phyloP scores from a whole-genome alignment of 2,329 filamentous ascomycete species.

The Fusarium armeniacum region DNA sequence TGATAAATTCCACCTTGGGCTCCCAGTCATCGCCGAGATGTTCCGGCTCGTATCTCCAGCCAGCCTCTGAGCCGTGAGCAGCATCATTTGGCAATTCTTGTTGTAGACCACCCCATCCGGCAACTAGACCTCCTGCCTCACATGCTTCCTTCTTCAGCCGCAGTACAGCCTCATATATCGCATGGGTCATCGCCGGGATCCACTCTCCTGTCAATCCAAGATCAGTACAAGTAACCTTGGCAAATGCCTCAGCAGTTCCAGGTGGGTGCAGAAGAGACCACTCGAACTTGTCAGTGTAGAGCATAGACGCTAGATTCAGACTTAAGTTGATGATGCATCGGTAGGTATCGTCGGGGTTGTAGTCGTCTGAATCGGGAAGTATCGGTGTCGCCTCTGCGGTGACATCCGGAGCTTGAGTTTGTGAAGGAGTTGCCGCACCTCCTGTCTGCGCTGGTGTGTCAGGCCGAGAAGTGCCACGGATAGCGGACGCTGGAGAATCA shows the following conservation, averaged over 20 bases:
- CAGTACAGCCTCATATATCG: conserved; percentile 94
- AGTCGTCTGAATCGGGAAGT: conserved; percentile 73
- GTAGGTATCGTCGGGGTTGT: conserved; percentile 94
- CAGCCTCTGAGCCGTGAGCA: conserved; percentile 83
- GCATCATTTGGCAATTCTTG: conserved; percentile 89
- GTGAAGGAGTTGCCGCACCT: conserved; percentile 64
- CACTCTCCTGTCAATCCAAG: conserved; percentile 91
- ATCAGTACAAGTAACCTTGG: conserved; percentile 92
- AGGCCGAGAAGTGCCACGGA: conserved; percentile 61
- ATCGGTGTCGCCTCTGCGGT: conserved; percentile 78
- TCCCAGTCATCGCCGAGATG: conserved; percentile 88
- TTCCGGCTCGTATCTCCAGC: conserved; percentile 96
- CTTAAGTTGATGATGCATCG: conserved; percentile 92
- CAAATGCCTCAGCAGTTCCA: conserved; percentile 92
- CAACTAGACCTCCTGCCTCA: conserved; percentile 89
- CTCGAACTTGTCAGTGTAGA: conserved; percentile 98
- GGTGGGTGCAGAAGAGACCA: conserved; percentile 95
- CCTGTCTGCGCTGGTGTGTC: conserved; percentile 71
- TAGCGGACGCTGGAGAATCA: conserved; percentile 56
- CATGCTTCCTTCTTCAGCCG: conserved; percentile 96
- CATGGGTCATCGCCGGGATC: conserved; percentile 93
- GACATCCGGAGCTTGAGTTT: conserved; percentile 64
- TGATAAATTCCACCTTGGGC: conserved; percentile 83
- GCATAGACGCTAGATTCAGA: conserved; percentile 89
- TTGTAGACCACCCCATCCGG: conserved; percentile 71